These are phyloP conservation scores for Argentina anserina DNA, from an alignment of 306 rosid species.

Conservation along the genomic window DNA sequence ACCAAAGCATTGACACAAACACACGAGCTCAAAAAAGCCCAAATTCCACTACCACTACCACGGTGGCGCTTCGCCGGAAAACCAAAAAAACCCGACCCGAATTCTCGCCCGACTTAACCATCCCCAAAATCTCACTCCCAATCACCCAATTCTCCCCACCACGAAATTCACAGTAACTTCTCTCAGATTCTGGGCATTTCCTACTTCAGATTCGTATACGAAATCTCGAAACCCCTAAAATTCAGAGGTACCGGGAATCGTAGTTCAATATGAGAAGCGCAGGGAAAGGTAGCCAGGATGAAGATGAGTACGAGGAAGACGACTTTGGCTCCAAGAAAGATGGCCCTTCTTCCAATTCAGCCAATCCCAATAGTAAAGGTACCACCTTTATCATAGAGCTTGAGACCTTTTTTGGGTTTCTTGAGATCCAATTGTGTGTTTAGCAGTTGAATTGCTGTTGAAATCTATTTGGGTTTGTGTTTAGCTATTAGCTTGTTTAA, in stretches of 20 bases:
- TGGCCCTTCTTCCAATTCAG: constrained; percentile 62
- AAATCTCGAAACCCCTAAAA: background rate
- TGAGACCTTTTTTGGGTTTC: constrained; percentile 6
- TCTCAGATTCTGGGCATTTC: constrained; percentile 14
- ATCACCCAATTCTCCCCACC: background rate
- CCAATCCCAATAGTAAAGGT: constrained; percentile 62
- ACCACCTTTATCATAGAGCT: constrained; percentile 1
- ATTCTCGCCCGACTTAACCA: background rate
- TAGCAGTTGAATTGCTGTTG: background rate
- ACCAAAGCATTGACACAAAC: constrained; percentile 15
- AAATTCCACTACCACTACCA: background rate
- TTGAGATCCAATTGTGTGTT: constrained; percentile 46
- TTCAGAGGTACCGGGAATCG: constrained; percentile 5
- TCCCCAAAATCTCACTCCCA: background rate
- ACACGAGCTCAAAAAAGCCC: background rate
- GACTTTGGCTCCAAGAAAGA: constrained; percentile 64
- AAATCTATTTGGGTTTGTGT: background rate
- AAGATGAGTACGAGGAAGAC: constrained; percentile 87
- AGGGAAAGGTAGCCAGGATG: constrained; percentile 69
- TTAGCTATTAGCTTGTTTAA: background rate
- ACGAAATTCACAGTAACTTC: background rate
- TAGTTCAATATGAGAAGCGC: constrained; percentile 60
- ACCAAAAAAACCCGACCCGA: background rate
- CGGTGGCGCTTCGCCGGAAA: background rate
- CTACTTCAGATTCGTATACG: constrained; percentile 12